These are phyloP conservation scores for Diaporthe citri DNA, from an alignment of 2,329 filamentous ascomycete species.

Conservation along the genomic window DNA sequence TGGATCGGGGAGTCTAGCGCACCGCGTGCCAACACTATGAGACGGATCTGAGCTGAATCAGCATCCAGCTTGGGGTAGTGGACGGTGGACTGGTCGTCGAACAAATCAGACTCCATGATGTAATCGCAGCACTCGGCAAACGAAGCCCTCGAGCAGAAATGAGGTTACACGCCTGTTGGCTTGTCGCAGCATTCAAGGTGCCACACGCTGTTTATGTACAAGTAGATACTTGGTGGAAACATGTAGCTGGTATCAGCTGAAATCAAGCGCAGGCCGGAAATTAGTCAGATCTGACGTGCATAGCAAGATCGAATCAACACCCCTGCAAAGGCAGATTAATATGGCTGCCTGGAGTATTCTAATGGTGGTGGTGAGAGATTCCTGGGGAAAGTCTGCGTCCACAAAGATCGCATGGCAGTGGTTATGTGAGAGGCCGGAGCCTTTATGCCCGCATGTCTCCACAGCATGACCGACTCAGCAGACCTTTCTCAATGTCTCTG, in stretches of 20 bases:
- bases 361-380: not conserved
- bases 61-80: conserved; percentile 1
- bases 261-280: not conserved
- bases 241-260: not conserved
- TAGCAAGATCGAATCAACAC: not conserved
- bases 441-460: too few relatives aligned
- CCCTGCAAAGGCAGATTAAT: not conserved
- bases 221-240: not conserved
- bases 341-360: not conserved
- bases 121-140: not conserved
- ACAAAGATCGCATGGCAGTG: not conserved
- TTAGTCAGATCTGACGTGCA: conserved; percentile 5
- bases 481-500: too few relatives aligned
- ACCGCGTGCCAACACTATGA: not conserved
- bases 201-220: not conserved
- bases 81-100: not conserved
- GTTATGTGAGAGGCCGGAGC: not conserved
- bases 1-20: not conserved
- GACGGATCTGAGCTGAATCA: not conserved
- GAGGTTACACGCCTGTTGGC: not conserved
- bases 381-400: not conserved
- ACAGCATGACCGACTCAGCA: too few relatives aligned
- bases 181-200: not conserved
- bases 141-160: too few relatives aligned
- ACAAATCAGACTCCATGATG: not conserved